Base-by-base conservation (phyloP, 2,329 filamentous ascomycete species). In the Nemania bipapillata region DNA sequence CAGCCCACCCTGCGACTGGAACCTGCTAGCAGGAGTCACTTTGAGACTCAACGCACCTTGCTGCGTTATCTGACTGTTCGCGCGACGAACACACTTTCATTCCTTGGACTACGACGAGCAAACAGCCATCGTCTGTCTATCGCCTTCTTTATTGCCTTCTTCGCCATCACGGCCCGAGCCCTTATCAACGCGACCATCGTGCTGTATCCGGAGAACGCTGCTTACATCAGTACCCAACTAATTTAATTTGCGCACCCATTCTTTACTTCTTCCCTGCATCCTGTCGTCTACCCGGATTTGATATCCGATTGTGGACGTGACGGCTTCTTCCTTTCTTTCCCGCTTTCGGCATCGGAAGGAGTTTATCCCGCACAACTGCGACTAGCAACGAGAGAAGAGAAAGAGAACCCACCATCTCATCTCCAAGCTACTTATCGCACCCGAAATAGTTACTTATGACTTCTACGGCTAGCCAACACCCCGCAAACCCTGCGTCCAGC, bases 381-480 rank as follows among this genome's bases (percentile, higher is more conserved):
- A 73, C 68, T 66, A 35, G 47, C 60, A 60, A 67, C 63, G 63
- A 63, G 22, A 69, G 26, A 71, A 69, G 26, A 71, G 63, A 62
- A 54, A 50, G 28, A 50, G 45, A 63, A 55, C 32, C 28, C 53
- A n/a, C 20, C 45, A 45, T 35, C 26, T 52, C 24, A 67, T 50
- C 45, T 58, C n/a, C 32, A 45, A 65, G 20, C 56, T 49, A 53
- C 61, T 52, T 30, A 52, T 57, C 68, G 42, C 47, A 54, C 75
- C 76, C 77, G 73, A 77, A 73, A 75, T 75, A 75, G 74, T 79
- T 78, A 80, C 82, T 82, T 87, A 89, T 89, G 87, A 89, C 86
- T 86, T 88, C 87, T 81, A 81, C 85, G 85, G 84, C 83, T 74
- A 84, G 81, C 79, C 81, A 85, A 81, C 83, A 85, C 79, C 85